Evolutionary conservation across 2,329 filamentous ascomycete species (phyloP).

Genomic region (Arthrobotrys megalospora): DNA sequence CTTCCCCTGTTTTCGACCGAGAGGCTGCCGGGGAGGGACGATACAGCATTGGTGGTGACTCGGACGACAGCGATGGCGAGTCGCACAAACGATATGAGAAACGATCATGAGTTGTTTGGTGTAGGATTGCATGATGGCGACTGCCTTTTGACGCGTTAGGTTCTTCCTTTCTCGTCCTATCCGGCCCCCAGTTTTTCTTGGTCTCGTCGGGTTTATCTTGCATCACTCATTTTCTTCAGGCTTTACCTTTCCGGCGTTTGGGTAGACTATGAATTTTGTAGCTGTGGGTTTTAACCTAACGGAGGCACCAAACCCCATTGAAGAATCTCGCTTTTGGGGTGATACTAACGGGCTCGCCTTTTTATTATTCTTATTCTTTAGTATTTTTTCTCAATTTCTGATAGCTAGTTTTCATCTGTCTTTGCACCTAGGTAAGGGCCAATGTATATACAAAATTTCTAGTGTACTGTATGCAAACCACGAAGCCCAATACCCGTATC

Average conservation of each 20-base stretch:
- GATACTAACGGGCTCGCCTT: background rate
- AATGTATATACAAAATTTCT: slow-evolving; percentile 29
- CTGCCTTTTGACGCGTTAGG: slow-evolving; percentile 21
- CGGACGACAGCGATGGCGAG: slow-evolving; percentile 69
- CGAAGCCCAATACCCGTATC: background rate
- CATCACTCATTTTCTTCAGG: background rate
- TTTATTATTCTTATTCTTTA: background rate
- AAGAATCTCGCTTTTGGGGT: background rate
- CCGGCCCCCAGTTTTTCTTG: background rate
- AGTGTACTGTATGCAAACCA: background rate
- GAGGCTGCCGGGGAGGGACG: slow-evolving; percentile 68
- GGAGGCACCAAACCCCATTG: background rate
- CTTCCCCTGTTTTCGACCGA: slow-evolving; percentile 69
- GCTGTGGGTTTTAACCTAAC: slow-evolving; percentile 11
- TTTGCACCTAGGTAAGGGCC: background rate
- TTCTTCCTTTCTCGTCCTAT: slow-evolving; percentile 1
- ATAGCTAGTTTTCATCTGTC: background rate
- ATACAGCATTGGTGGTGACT: slow-evolving; percentile 74
- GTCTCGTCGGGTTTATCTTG: background rate
- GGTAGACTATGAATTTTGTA: slow-evolving; percentile 39
- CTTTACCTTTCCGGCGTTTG: slow-evolving; percentile 37
- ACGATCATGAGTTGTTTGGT: slow-evolving; percentile 12
- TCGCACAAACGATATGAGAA: slow-evolving; percentile 47
- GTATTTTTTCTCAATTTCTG: background rate
- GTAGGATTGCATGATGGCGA: background rate